phyloP scores from a whole-genome alignment of 768 basidiomycete species.

The Boletus patriciae region DNA sequence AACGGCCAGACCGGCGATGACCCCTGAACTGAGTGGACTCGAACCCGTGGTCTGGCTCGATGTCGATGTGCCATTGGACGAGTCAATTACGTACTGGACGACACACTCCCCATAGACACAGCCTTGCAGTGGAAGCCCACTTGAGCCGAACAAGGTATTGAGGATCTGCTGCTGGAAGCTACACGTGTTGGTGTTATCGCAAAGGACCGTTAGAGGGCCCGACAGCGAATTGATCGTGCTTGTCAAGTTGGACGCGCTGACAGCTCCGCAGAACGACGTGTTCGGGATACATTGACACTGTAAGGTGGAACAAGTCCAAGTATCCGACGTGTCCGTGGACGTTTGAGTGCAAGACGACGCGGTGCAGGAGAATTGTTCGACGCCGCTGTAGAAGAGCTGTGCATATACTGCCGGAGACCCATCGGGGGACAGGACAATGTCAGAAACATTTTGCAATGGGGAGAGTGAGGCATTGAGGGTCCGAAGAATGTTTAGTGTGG shows the following conservation, averaged over 20 bases:
- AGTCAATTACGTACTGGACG: constrained; percentile 73
- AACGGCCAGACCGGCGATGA: constrained; percentile 88
- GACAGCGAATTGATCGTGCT: constrained; percentile 60
- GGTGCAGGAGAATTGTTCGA: constrained; percentile 85
- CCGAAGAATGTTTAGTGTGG: constrained; percentile 78
- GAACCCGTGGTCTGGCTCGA: constrained; percentile 32
- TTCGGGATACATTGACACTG: constrained; percentile 69
- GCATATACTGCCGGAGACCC: constrained; percentile 59
- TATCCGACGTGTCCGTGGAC: constrained; percentile 40
- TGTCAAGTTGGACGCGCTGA: constrained; percentile 49
- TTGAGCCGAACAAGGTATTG: constrained; percentile 65
- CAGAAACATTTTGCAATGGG: constrained; percentile 45
- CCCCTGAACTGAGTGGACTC: constrained; percentile 67
- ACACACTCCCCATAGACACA: constrained; percentile 93
- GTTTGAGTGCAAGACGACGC: constrained; percentile 72
- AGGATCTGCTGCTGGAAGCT: constrained; percentile 73
- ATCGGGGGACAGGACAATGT: constrained; percentile 41
- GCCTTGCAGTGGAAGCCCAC: constrained; percentile 67
- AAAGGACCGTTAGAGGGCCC: constrained; percentile 69
- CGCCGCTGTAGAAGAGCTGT: constrained; percentile 75
- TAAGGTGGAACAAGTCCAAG: constrained; percentile 73
- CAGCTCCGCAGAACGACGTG: constrained; percentile 74
- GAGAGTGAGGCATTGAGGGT: constrained; percentile 69
- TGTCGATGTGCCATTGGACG: constrained; percentile 38
- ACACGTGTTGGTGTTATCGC: constrained; percentile 62